Evolutionary conservation across 2,329 filamentous ascomycete species (phyloP), one percentile per base, ranked within the genome.

Genomic region (Aspergillus pseudonomiae): DNA sequence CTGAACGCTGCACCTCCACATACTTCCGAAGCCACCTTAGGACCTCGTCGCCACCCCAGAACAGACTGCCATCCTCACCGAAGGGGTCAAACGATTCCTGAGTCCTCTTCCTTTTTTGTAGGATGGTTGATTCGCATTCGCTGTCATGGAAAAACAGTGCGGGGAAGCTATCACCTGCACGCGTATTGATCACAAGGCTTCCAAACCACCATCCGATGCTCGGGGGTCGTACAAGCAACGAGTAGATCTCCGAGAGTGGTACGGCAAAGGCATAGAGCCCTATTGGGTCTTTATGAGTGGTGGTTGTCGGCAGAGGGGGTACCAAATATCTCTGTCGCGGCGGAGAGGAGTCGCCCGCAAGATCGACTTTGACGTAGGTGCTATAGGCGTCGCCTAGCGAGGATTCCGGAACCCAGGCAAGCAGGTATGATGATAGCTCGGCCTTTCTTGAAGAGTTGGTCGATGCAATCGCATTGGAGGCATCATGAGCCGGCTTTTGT

Each of bases 141-240:
- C 89, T 93, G 74, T 99, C 95, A 76, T 99, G 95, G 80, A 99
- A 99, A 81, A 99, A 99, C 1, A 99, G 82, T 0, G 95, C 93
- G 0, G 95, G 95, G 70, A 98, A 97, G 75, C 92, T 95, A 75
- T 98, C 94, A 4, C 96, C 96, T 0, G 91, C 89, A 14, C 91
- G 85, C 1, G 92, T 93, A 76, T 99, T 99, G 81, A 99, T 92
- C 62, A 99, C 90, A 32, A 99, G 80, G 67, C 93, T 97, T 39
- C 95, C 95, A 76, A 96, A 97, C 95, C 95, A 99, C 96, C 95
- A 99, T 19, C 95, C 96, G 9, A 97, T 80, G 75, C 93, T 97
- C 6, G 95, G 96, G 4, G 94, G 94, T 2, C 95, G 88, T 45
- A 99, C 89, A 9, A 97, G 84, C 6, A 99, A 84, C 32, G 92